Conservation (phyloP, 202 grass and related monocot genomes). For the Digitaria exilis region DNA sequence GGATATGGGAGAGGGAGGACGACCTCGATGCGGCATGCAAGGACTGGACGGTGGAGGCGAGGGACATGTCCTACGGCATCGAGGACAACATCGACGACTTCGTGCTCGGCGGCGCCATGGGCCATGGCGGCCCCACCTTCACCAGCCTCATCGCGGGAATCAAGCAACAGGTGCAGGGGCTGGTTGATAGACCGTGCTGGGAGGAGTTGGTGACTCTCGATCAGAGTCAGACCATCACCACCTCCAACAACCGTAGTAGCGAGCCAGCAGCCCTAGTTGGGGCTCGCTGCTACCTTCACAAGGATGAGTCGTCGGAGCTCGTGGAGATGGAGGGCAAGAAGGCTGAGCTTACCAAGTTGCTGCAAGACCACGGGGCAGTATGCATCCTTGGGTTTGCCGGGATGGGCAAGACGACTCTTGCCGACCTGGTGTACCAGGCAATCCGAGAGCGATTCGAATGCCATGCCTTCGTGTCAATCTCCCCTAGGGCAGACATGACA, state of each 20-base stretch:
- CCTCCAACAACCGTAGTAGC: too few species aligned
- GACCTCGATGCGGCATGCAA: not conserved
- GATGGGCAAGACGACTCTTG: conserved; percentile 8
- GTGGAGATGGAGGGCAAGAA: not conserved
- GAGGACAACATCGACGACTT: not conserved
- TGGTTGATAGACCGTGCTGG: too few species aligned
- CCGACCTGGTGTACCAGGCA: not conserved
- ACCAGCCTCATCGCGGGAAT: too few species aligned
- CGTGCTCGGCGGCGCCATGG: not conserved
- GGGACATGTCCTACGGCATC: not conserved
- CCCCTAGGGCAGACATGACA: too few species aligned
- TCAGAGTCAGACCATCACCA: too few species aligned
- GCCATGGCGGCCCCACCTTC: too few species aligned
- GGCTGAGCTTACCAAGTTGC: not conserved
- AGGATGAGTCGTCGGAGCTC: not conserved
- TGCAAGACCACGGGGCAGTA: not conserved
- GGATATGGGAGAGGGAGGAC: not conserved
- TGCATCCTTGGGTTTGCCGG: not conserved
- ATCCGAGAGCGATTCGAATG: not conserved
- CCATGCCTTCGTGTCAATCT: not conserved
- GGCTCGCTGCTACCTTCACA: not conserved
- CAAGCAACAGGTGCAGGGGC: too few species aligned
- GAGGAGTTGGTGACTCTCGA: too few species aligned
- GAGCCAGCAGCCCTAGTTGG: too few species aligned
- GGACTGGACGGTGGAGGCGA: not conserved